Conservation (phyloP, 352 stramenopile genomes). For the Phytopythium delawarense region DNA sequence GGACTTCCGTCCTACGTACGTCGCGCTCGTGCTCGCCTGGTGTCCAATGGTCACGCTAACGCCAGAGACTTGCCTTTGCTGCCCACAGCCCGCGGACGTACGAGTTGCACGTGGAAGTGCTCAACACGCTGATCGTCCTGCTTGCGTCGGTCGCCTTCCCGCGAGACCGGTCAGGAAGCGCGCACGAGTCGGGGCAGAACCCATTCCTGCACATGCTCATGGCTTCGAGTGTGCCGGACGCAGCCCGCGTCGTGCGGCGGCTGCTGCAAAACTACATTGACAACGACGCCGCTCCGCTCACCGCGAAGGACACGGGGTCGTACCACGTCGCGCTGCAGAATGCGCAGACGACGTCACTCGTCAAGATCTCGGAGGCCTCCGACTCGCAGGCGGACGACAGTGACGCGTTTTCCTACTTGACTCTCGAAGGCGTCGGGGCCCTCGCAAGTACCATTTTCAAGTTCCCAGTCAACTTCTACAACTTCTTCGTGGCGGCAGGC, state of each 20-base stretch:
- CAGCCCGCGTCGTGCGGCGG: constrained; percentile 40
- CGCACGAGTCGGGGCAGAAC: constrained; percentile 27
- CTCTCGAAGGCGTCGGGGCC: constrained; percentile 56
- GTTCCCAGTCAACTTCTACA: constrained; percentile 56
- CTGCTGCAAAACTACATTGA: constrained; percentile 66
- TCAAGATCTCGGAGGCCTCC: constrained; percentile 50
- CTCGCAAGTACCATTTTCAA: constrained; percentile 70
- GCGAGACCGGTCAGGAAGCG: constrained; percentile 43
- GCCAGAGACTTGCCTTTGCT: background rate
- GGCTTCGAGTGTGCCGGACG: constrained; percentile 18
- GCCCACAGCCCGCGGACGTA: constrained; percentile 37
- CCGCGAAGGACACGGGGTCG: constrained; percentile 26
- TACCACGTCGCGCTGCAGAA: constrained; percentile 37
- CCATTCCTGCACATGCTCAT: constrained; percentile 73
- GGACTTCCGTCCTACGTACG: constrained; percentile 61
- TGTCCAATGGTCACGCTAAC: background rate
- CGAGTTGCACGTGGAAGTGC: constrained; percentile 69
- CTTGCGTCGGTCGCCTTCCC: constrained; percentile 62
- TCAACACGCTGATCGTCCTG: constrained; percentile 71
- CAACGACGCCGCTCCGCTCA: constrained; percentile 29
- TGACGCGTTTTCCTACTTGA: constrained; percentile 67
- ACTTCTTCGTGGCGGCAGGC: constrained; percentile 62
- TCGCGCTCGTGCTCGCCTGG: constrained; percentile 1
- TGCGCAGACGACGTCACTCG: constrained; percentile 46
- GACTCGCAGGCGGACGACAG: constrained; percentile 34